Conservation (phyloP, 257 asterid species). For the Plantago ovata region DNA sequence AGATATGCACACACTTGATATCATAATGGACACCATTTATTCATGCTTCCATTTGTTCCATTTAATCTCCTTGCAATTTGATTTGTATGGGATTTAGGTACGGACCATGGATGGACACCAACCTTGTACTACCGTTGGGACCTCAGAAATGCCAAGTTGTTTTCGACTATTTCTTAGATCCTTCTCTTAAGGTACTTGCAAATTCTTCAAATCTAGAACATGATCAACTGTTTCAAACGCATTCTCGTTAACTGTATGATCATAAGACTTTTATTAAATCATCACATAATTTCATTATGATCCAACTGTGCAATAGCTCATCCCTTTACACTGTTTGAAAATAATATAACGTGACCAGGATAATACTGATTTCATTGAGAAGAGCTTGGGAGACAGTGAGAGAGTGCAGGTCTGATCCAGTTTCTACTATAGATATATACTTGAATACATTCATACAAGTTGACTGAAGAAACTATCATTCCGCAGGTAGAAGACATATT, state of each 20-base stretch:
- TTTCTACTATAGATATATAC: neutral
- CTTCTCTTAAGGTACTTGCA: slow-evolving; percentile 51
- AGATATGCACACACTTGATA: slow-evolving; percentile 6
- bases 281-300: too few relatives aligned
- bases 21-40: neutral
- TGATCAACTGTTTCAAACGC: neutral
- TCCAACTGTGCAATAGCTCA: neutral
- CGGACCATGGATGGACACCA: slow-evolving; percentile 98
- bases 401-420: slow-evolving; percentile 58
- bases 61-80: neutral
- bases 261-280: too few relatives aligned
- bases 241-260: too few relatives aligned
- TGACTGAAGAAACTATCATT: neutral
- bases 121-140: slow-evolving; percentile 74
- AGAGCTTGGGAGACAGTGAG: slow-evolving; percentile 64
- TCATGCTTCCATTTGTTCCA: neutral
- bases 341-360: slow-evolving; percentile 34
- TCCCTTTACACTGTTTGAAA: too few relatives aligned
- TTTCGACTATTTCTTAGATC: slow-evolving; percentile 78
- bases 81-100: slow-evolving; percentile 40
- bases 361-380: slow-evolving; percentile 37
- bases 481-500: slow-evolving; percentile 62
- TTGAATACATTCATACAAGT: neutral
- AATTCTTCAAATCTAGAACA: neutral
- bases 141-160: slow-evolving; percentile 73